Conservation (phyloP, 345 rosid genomes). For the Linum tenue region DNA sequence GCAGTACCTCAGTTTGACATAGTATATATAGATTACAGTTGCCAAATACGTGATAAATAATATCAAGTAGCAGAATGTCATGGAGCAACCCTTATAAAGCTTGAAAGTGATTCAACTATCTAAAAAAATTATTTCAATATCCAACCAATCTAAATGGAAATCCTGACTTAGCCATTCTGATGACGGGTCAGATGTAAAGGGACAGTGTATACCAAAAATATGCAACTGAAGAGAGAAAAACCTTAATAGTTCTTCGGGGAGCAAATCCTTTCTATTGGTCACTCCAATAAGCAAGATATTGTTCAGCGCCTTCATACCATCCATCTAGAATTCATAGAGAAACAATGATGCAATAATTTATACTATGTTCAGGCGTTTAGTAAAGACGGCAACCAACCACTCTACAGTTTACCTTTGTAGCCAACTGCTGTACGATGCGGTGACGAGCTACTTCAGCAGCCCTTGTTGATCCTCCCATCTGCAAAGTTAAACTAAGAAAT, state of each 20-base stretch:
- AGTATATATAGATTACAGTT: no score
- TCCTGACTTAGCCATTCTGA: no score
- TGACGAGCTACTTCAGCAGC: constrained; percentile 98
- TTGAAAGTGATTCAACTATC: no score
- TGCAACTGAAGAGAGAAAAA: constrained; percentile 15
- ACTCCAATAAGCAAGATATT: constrained; percentile 98
- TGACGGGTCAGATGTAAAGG: no score
- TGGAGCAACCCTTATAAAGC: no score
- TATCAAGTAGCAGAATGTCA: no score
- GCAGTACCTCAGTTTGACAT: no score
- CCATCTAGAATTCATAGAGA: constrained; percentile 49
- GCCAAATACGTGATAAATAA: no score
- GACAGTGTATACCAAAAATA: background rate
- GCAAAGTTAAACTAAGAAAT: constrained; percentile 19
- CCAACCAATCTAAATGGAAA: no score
- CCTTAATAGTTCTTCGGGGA: constrained; percentile 98
- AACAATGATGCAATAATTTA: background rate
- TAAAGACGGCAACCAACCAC: constrained; percentile 4
- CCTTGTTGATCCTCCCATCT: constrained; percentile 96
- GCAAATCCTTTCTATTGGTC: constrained; percentile 99
- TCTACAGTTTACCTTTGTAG: constrained; percentile 62
- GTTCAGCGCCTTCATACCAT: constrained; percentile 98
- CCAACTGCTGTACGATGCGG: constrained; percentile 92
- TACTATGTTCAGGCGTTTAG: background rate
- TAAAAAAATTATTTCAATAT: no score